Evolutionary conservation across 176 grass and related monocot species (phyloP).

Genomic region (Themeda triandra): DNA sequence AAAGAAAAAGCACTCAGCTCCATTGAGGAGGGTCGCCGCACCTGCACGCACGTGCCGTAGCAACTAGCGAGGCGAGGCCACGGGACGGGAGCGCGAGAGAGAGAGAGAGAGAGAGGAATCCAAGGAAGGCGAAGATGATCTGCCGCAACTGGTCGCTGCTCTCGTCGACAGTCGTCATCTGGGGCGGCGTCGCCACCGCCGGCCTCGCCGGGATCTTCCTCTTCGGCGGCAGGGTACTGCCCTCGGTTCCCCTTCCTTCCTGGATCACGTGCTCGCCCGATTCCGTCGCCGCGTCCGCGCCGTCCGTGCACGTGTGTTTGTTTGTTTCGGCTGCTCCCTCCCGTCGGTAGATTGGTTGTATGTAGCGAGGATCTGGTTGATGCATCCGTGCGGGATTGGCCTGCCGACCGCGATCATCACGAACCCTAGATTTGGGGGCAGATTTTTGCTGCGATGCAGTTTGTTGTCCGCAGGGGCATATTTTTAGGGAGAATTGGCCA

Average conservation of each 20-base stretch:
- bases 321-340: neutral
- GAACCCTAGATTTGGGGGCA: neutral
- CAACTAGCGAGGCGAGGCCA: neutral
- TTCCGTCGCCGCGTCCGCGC: neutral
- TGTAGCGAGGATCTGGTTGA: neutral
- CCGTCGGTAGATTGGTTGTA: neutral
- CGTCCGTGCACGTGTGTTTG: neutral
- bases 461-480: neutral
- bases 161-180: conserved; percentile 68
- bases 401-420: neutral
- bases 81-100: no score
- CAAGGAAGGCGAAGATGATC: conserved; percentile 44
- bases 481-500: no score
- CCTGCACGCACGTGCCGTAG: no score
- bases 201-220: conserved; percentile 67
- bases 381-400: neutral
- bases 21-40: neutral
- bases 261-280: neutral
- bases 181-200: conserved; percentile 68
- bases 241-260: neutral
- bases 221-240: conserved; percentile 63
- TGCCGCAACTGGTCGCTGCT: conserved; percentile 88
- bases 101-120: neutral
- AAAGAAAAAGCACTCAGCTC: no score
- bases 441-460: neutral